Percentiles rank a stretch among this genome's conserved stretches.
These are phyloP conservation scores for Penicillium ochrochloron DNA, from an alignment of 495 filamentous ascomycete species.

Conservation along the genomic window DNA sequence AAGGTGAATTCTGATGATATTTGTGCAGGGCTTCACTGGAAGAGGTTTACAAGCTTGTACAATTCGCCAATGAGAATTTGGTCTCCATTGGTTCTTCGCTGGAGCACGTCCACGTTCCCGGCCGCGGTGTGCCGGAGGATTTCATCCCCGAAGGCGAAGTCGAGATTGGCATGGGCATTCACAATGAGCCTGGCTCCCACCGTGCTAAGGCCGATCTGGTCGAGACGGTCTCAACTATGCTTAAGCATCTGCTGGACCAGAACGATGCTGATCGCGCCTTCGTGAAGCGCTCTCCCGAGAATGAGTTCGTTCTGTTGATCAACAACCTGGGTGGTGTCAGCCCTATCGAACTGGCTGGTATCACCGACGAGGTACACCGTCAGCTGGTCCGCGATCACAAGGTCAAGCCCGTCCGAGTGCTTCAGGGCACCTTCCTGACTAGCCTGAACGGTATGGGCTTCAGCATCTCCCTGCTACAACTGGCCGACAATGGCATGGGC, in stretches of 20 bases:
- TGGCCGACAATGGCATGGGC: conserved; percentile 79
- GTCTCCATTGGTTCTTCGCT: conserved; percentile 86
- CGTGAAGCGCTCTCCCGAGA: conserved; percentile 63
- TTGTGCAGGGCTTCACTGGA: conserved; percentile 51
- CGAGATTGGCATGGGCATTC: conserved; percentile 98
- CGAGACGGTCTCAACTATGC: conserved; percentile 76
- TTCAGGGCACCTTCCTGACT: conserved; percentile 70
- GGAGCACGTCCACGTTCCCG: conserved; percentile 91
- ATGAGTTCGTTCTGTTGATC: conserved; percentile 76
- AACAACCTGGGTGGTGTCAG: conserved; percentile 97
- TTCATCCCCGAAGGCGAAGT: conserved; percentile 70
- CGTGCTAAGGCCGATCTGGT: conserved; percentile 68
- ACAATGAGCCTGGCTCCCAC: conserved; percentile 90
- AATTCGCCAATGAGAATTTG: conserved; percentile 72
- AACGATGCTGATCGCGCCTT: conserved; percentile 83
- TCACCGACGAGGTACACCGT: conserved; percentile 82
- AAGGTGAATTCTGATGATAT: not conserved
- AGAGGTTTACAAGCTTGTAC: conserved; percentile 73
- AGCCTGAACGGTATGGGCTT: conserved; percentile 93
- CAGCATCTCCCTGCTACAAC: conserved; percentile 81
- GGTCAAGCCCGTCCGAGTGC: conserved; percentile 70
- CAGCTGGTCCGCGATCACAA: conserved; percentile 72
- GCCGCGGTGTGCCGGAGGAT: conserved; percentile 62
- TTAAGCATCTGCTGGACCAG: conserved; percentile 77
- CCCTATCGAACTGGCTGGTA: conserved; percentile 84